These are phyloP conservation scores for Pythium grandisporangium DNA, from an alignment of 352 stramenopile species.

Conservation along the genomic window DNA sequence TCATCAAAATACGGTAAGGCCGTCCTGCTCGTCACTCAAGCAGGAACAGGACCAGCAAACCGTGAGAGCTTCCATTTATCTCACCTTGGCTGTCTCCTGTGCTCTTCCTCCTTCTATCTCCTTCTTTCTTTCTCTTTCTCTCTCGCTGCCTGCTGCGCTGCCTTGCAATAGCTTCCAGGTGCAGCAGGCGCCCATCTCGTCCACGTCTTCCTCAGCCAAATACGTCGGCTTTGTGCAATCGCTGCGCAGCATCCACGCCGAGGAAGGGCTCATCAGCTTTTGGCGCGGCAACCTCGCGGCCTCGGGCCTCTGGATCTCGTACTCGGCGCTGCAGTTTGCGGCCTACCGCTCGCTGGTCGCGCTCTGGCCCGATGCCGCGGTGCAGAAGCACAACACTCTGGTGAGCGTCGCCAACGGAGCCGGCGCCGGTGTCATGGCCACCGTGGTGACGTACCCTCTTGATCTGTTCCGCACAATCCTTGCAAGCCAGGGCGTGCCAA, in stretches of 20 bases:
- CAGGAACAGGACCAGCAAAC: too few species aligned
- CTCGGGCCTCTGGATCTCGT: slow-evolving; percentile 72
- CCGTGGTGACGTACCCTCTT: slow-evolving; percentile 90
- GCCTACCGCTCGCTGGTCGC: slow-evolving; percentile 41
- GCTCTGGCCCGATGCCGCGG: slow-evolving; percentile 20
- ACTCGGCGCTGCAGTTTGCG: slow-evolving; percentile 73
- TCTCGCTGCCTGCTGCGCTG: not conserved
- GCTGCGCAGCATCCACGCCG: slow-evolving; percentile 54
- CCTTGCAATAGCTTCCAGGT: slow-evolving; percentile 62
- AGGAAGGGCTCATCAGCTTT: slow-evolving; percentile 76
- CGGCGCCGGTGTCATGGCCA: slow-evolving; percentile 79
- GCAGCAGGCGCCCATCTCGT: slow-evolving; percentile 40
- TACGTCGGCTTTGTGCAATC: slow-evolving; percentile 49
- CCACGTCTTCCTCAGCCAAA: slow-evolving; percentile 15
- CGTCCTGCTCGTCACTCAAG: too few species aligned
- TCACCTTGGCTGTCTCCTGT: not conserved
- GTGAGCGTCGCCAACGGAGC: slow-evolving; percentile 81
- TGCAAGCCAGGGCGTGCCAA: slow-evolving; percentile 84
- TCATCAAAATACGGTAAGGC: slow-evolving; percentile 63
- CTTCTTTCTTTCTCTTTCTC: not conserved
- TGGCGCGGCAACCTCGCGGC: slow-evolving; percentile 79
- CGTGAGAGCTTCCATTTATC: too few species aligned
- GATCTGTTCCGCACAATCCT: slow-evolving; percentile 93
- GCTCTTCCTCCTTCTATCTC: not conserved
- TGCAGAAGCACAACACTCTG: slow-evolving; percentile 11